These are phyloP conservation scores for Mariannaea sp. DNA, from an alignment of 2,329 filamentous ascomycete genomes.

Conservation along the genomic window DNA sequence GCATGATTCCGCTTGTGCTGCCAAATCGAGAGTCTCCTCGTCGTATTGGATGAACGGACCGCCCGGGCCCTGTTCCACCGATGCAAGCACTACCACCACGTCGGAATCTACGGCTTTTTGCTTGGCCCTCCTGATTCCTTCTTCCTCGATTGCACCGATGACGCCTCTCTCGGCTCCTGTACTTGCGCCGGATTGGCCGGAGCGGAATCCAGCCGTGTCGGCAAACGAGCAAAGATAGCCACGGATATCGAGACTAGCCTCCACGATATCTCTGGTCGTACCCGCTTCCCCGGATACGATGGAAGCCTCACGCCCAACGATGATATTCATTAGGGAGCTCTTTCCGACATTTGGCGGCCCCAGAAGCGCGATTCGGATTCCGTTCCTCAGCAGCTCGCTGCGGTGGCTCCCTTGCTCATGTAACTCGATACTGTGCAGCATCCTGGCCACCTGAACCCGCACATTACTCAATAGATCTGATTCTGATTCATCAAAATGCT, in stretches of 20 bases:
- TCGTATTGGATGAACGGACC: conserved; percentile 56
- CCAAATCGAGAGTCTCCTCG: conserved; percentile 59
- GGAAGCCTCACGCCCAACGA: conserved; percentile 90
- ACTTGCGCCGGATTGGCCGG: conserved; percentile 33
- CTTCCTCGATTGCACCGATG: conserved; percentile 79
- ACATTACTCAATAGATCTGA: conserved; percentile 73
- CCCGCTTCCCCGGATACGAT: conserved; percentile 94
- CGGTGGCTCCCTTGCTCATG: conserved; percentile 80
- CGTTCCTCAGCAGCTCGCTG: conserved; percentile 81
- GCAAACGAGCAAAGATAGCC: conserved; percentile 94
- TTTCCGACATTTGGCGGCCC: conserved; percentile 95
- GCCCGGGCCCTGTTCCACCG: conserved; percentile 61
- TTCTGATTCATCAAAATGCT: conserved; percentile 92
- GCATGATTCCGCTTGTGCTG: conserved; percentile 52
- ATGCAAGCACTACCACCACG: conserved; percentile 79
- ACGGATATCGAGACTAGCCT: conserved; percentile 85
- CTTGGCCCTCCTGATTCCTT: conserved; percentile 88
- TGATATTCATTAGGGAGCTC: conserved; percentile 86
- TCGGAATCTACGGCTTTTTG: conserved; percentile 82
- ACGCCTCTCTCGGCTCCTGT: conserved; percentile 24
- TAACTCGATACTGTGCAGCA: conserved; percentile 66
- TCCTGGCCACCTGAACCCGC: conserved; percentile 61
- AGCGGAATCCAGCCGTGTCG: conserved; percentile 88
- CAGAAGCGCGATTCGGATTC: conserved; percentile 83
- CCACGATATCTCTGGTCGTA: conserved; percentile 91